Evolutionary conservation across 176 grass and related monocot genomes (phyloP), one percentile per base, ranked within the genome.

Genomic region (Oryza nivara): DNA sequence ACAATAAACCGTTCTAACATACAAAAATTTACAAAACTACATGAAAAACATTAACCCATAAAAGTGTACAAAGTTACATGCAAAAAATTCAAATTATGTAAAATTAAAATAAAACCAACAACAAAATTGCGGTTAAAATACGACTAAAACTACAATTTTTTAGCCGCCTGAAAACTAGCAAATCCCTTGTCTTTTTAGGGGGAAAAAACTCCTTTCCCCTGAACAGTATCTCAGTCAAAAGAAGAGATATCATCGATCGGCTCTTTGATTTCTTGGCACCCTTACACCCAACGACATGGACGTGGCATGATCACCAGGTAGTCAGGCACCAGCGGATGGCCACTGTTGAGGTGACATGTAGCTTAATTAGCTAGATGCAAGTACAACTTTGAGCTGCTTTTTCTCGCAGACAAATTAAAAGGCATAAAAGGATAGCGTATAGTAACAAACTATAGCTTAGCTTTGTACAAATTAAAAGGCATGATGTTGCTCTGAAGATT

Each of bases 201-300:
- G 5, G 0, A n/a, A 81, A 54, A 77, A 81, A 35, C 9, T 63
- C 47, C 15, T n/a, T 73, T 41, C 16, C 25, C 67, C 23, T 72
- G 16, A 28, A 41, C 10, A 48, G 7, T 61, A 72, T 68, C 61
- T 16, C 11, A 72, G 89, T 87, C 89, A 80, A 79, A 75, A 32
- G 6, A 10, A 10, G 51, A 87, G 84, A 80, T 40, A 41, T 80
- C 75, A 84, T 77, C n/a, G 11, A 87, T 77, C n/a, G 11, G 34
- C 61, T 49, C 49, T 76, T 72, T 68, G 83, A 80, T 86, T 84
- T 83, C 63, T 43, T 15, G 13, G 54, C 43, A 68, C 28, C 46
- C 68, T 78, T 68, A 44, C 65, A 64, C 20, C 46, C 0, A 4
- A 51, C 23, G 78, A 60, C 66, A 77, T 60, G 78, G 66, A 81